Evolutionary conservation across 23 red algal species (phyloP).

Genomic region (Gracilaria domingensis): DNA sequence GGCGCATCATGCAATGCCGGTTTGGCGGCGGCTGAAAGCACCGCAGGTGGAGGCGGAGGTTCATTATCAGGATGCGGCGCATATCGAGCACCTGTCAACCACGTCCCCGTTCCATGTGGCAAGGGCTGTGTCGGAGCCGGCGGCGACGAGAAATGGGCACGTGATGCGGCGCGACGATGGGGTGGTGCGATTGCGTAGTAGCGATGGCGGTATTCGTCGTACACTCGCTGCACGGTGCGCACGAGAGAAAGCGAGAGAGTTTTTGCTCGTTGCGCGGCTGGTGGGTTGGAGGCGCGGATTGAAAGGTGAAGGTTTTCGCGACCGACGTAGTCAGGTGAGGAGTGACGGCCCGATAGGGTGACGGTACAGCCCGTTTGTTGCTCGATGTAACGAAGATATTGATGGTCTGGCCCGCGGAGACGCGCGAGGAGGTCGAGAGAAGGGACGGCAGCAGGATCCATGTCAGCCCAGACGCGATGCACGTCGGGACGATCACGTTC

Average conservation of each 20-base stretch:
- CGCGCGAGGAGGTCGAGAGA: constrained; percentile 38
- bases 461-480: constrained; percentile 72
- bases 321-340: constrained; percentile 1
- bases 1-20: constrained; percentile 7
- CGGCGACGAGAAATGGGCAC: background rate
- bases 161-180: background rate
- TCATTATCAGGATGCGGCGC: constrained; percentile 21
- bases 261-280: background rate
- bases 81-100: constrained; percentile 20
- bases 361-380: constrained; percentile 41
- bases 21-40: background rate
- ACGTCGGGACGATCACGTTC: constrained; percentile 22
- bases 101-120: constrained; percentile 5
- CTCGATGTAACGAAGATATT: constrained; percentile 56
- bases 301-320: constrained; percentile 56
- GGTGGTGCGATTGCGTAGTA: constrained; percentile 29
- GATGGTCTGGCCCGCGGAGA: constrained; percentile 28
- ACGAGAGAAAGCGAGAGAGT: constrained; percentile 43
- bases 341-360: constrained; percentile 33
- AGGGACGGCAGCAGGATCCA: constrained; percentile 50
- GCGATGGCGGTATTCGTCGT: constrained; percentile 45
- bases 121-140: background rate
- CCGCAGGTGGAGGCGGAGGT: constrained; percentile 4
- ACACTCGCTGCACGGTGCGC: constrained; percentile 49
- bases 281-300: constrained; percentile 10